Evolutionary conservation across 1,284 basidiomycete genomes (phyloP).

Genomic region (Boletus smithii): DNA sequence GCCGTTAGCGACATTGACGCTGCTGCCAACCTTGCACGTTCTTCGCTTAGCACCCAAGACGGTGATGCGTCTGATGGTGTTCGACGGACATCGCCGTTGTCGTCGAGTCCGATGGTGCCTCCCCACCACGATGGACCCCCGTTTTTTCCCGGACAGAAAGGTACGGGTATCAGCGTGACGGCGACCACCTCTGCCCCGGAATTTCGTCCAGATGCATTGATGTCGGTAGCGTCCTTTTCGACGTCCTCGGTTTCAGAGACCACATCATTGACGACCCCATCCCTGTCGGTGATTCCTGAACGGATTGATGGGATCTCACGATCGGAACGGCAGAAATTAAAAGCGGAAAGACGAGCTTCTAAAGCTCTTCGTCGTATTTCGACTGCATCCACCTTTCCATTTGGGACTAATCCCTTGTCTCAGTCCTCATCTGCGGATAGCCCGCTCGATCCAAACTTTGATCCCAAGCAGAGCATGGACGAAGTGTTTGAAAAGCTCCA

Average conservation of each 20-base stretch:
- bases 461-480: slow-evolving; percentile 38
- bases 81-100: slow-evolving; percentile 5
- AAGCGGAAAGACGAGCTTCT: slow-evolving; percentile 36
- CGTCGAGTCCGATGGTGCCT: slow-evolving; percentile 1
- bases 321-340: slow-evolving; percentile 30
- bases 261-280: slow-evolving; percentile 15
- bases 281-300: slow-evolving; percentile 32
- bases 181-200: slow-evolving; percentile 12
- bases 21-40: slow-evolving; percentile 33
- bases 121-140: background rate
- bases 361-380: slow-evolving; percentile 39
- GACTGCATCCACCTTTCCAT: slow-evolving; percentile 23
- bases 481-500: slow-evolving; percentile 38
- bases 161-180: slow-evolving; percentile 1
- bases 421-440: slow-evolving; percentile 22
- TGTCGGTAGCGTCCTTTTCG: slow-evolving; percentile 18
- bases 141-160: slow-evolving; percentile 3
- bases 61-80: slow-evolving; percentile 13
- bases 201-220: slow-evolving; percentile 6
- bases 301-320: slow-evolving; percentile 25
- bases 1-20: slow-evolving; percentile 34
- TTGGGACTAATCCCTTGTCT: slow-evolving; percentile 21
- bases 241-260: slow-evolving; percentile 16
- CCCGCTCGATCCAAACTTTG: slow-evolving; percentile 31
- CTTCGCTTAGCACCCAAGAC: slow-evolving; percentile 31